Percentiles rank a stretch among this genome's conserved stretches.
phyloP scores from a whole-genome alignment of 148 eudicot genomes.

The Drosera capensis region DNA sequence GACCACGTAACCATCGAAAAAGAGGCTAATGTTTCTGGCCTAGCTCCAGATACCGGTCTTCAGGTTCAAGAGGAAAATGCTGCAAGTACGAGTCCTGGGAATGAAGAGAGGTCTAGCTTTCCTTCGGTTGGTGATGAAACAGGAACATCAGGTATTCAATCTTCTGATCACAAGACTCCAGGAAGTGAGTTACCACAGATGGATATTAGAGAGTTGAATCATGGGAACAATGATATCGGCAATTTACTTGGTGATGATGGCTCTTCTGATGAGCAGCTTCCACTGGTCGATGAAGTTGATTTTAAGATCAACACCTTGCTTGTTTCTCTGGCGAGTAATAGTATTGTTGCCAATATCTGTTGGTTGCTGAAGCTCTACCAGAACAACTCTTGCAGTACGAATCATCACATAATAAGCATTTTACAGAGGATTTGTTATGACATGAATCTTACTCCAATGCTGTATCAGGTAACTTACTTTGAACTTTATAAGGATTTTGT shows the following conservation, averaged over 20 bases:
- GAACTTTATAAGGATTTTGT: no score
- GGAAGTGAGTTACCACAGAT: conserved; percentile 14
- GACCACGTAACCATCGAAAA: conserved; percentile 22
- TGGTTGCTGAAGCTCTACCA: conserved; percentile 88
- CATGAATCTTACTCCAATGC: conserved; percentile 90
- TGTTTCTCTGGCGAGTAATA: conserved; percentile 51
- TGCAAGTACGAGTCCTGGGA: conserved; percentile 10
- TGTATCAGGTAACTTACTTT: conserved; percentile 99
- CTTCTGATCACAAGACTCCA: conserved; percentile 17
- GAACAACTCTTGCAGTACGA: conserved; percentile 63
- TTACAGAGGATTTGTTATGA: conserved; percentile 77
- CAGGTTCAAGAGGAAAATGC: conserved; percentile 9
- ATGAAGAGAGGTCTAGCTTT: conserved; percentile 13
- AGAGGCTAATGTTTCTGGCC: conserved; percentile 13
- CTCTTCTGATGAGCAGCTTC: conserved; percentile 66
- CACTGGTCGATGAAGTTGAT: conserved; percentile 61
- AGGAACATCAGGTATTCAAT: conserved; percentile 12
- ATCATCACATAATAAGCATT: conserved; percentile 66
- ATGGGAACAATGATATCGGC: conserved; percentile 16
- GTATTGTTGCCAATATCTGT: conserved; percentile 49
- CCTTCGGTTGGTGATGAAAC: conserved; percentile 15
- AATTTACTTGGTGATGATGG: conserved; percentile 27
- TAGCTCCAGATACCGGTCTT: conserved; percentile 14
- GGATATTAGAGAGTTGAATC: conserved; percentile 21
- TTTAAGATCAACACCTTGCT: conserved; percentile 63